Conservation (phyloP, 208 protist genomes). For the Trypanosoma lewisi region DNA sequence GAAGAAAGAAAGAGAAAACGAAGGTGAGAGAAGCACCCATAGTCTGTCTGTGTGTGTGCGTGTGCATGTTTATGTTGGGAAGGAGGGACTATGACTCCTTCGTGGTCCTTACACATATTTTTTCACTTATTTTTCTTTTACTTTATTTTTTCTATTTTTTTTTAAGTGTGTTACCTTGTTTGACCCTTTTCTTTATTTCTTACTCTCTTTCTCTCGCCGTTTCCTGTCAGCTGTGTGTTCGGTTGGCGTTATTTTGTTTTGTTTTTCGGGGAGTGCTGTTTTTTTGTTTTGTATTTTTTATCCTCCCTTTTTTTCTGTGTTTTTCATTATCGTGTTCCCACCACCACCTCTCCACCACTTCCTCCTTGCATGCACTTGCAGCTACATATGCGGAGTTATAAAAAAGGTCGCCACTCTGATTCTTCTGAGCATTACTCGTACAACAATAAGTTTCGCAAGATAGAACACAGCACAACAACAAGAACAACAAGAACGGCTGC, state of each 20-base stretch:
- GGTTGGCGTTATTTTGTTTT: no score
- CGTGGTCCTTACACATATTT: no score
- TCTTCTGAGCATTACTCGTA: slow-evolving; percentile 12
- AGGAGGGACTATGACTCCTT: not conserved
- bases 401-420: slow-evolving; percentile 8
- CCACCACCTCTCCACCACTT: not conserved
- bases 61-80: not conserved
- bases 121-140: no score
- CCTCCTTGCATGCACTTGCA: slow-evolving; percentile 9
- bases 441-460: slow-evolving; percentile 6
- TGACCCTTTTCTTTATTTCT: no score
- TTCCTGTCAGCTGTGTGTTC: no score
- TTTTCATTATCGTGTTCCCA: not conserved
- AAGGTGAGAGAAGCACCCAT: slow-evolving; percentile 10
- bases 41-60: no score
- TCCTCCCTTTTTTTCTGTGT: slow-evolving; percentile 4
- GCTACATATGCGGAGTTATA: slow-evolving; percentile 18
- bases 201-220: no score
- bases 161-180: no score
- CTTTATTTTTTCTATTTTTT: no score
- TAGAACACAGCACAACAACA: not conserved
- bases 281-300: slow-evolving; percentile 14
- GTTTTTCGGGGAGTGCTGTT: no score
- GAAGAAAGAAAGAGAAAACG: slow-evolving; percentile 1
- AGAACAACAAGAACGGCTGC: not conserved